These are phyloP conservation scores for Cylindrotheca fusiformis DNA, from an alignment of 108 stramenopile species.

Conservation along the genomic window DNA sequence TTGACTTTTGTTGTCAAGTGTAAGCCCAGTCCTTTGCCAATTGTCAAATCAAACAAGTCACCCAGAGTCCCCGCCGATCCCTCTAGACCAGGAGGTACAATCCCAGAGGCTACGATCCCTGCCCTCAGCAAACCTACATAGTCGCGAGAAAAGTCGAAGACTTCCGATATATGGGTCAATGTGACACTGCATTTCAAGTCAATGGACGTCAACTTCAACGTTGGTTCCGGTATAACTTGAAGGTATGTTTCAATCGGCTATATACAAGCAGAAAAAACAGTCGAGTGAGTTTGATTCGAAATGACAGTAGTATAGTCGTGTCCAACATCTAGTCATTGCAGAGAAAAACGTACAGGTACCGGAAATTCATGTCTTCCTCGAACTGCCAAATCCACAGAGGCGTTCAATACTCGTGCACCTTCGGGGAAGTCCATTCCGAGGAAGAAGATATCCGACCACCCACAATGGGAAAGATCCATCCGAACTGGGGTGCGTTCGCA, in stretches of 20 bases:
- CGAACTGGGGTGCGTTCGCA: slow-evolving; percentile 57
- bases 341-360: slow-evolving; percentile 23
- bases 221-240: slow-evolving; percentile 34
- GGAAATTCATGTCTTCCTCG: slow-evolving; percentile 19
- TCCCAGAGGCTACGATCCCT: slow-evolving; percentile 56
- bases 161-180: slow-evolving; percentile 53
- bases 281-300: no score
- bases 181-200: slow-evolving; percentile 41
- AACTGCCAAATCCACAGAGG: slow-evolving; percentile 53
- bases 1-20: slow-evolving; percentile 52
- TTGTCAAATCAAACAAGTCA: slow-evolving; percentile 36
- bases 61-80: slow-evolving; percentile 14
- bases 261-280: background rate
- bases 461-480: slow-evolving; percentile 63
- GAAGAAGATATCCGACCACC: slow-evolving; percentile 73
- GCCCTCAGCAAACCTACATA: slow-evolving; percentile 58
- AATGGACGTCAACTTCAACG: slow-evolving; percentile 40
- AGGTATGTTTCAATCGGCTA: slow-evolving; percentile 51
- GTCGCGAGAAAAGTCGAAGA: slow-evolving; percentile 55
- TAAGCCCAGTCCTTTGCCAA: slow-evolving; percentile 33
- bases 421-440: slow-evolving; percentile 67
- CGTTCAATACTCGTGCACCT: slow-evolving; percentile 59
- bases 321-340: no score
- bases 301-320: no score
- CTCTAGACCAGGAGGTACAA: slow-evolving; percentile 52